Percentiles rank a stretch among this genome's conserved stretches.
Conservation (phyloP, 2,329 filamentous ascomycete species). For the Mycogone perniciosa region DNA sequence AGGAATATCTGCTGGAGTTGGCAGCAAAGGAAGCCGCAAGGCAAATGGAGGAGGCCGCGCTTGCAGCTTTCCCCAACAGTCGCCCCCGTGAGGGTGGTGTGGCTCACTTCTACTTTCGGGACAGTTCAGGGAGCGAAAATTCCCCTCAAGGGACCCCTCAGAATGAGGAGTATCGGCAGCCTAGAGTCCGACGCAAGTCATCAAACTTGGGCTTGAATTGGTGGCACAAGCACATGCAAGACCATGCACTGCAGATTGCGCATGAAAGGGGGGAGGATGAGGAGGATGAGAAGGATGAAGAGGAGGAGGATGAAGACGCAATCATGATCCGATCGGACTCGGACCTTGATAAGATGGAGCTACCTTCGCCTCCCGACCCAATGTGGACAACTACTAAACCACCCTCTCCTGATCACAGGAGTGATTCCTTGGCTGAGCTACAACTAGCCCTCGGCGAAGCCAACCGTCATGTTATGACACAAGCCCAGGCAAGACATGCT, state of each 20-base stretch:
- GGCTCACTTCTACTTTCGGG: conserved; percentile 63
- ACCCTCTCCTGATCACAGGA: conserved; percentile 20
- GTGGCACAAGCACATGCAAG: conserved; percentile 76
- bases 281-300: conserved; percentile 19
- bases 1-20: conserved; percentile 70
- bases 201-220: conserved; percentile 60
- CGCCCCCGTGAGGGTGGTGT: conserved; percentile 62
- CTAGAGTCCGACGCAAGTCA: conserved; percentile 48
- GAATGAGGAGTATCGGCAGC: conserved; percentile 20
- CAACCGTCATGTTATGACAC: conserved; percentile 9
- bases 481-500: conserved; percentile 13
- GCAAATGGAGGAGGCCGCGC: conserved; percentile 69
- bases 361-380: conserved; percentile 33
- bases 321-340: conserved; percentile 30
- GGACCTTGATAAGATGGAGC: conserved; percentile 38
- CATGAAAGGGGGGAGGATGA: conserved; percentile 33
- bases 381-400: conserved; percentile 36
- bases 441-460: conserved; percentile 11
- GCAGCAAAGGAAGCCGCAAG: conserved; percentile 75
- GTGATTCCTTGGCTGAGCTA: conserved; percentile 22
- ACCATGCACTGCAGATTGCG: conserved; percentile 62
- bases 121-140: conserved; percentile 54
- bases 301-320: conserved; percentile 17
- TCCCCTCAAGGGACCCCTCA: conserved; percentile 33
- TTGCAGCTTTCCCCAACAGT: conserved; percentile 71